Base-by-base conservation (phyloP, 2,329 filamentous ascomycete genomes). In the Aspergillus sp. region DNA sequence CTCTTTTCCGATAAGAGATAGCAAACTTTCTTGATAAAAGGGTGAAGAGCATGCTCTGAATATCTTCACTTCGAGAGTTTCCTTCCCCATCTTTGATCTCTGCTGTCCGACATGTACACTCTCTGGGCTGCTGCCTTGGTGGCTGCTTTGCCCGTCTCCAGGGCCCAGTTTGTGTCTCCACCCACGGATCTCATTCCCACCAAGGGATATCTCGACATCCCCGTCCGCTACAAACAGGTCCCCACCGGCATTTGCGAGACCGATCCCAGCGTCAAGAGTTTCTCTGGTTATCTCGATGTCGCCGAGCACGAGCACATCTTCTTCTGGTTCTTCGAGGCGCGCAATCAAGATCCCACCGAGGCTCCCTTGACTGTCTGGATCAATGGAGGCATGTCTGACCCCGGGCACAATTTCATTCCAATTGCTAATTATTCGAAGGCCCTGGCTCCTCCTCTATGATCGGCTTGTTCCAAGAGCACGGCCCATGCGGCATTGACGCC, bases 391-490 rank as follows among this genome's bases (percentile, higher is more conserved):
- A 54, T 25, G 36, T 15, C 5, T 19, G 1, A 42, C 19, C 13
- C 19, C 15, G 41, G 42, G 2, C 19, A 10, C 2, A 2, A 44
- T 23, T 8, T 15, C 17, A 11, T 8, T 15, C 11, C 32, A 13
- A 36, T 36, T 5, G 32, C n/a, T 6, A 13, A 47, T 2, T n/a
- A 4, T 54, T 10, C 5, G 6, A 8, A 54, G 52, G 66, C 8
- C 66, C 66, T 3, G 66, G 72, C 0, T 72, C 68, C 15, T 72
- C 69, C 17, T 73, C 71, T 7, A 73, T 74, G 71, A 71, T 73
- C 51, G 72, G 72, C 3, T 58, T 74, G 19, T 73, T 74, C 60
- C 72, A 74, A 61, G 72, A 74, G 51, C 44, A 71, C 2, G 72
- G 72, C 21, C 71, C 71, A n/a, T 74, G 71, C 55, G 65, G 65